phyloP scores from a whole-genome alignment of 345 rosid genomes.

The Corchorus capsularis region DNA sequence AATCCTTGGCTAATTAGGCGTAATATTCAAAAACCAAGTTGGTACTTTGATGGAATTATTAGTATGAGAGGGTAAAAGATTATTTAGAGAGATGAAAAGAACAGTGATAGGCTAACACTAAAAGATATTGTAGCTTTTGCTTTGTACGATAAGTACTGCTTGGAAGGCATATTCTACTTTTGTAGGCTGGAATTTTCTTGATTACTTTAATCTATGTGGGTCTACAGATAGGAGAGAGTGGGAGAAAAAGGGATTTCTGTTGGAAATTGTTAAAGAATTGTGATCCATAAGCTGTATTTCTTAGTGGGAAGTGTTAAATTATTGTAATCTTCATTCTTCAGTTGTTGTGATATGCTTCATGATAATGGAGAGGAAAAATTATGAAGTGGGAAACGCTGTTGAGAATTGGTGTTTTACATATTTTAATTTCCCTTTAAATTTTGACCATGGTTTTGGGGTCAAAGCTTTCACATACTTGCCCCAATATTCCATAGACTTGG shows the following conservation, averaged over 20 bases:
- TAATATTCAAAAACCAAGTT: slow-evolving; percentile 10
- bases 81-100: neutral
- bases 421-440: neutral
- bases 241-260: neutral
- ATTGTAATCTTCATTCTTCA: neutral
- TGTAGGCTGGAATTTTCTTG: slow-evolving; percentile 29
- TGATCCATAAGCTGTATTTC: neutral
- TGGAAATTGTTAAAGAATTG: neutral
- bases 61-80: neutral
- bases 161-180: slow-evolving; percentile 32
- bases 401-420: neutral
- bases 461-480: neutral
- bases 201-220: slow-evolving; percentile 1
- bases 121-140: slow-evolving; percentile 7
- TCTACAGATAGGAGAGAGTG: neutral
- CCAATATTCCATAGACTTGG: neutral
- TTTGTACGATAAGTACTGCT: slow-evolving; percentile 12
- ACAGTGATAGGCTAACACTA: slow-evolving; percentile 12
- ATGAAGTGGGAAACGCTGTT: neutral
- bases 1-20: neutral
- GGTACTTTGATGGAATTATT: slow-evolving; percentile 3
- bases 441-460: neutral
- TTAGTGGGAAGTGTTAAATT: slow-evolving; percentile 7
- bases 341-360: neutral
- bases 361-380: neutral